Percentiles rank a stretch among this genome's conserved stretches.
Evolutionary conservation across 192 early-diverging fungal species (phyloP).

Genomic region (Coemansia sp.): DNA sequence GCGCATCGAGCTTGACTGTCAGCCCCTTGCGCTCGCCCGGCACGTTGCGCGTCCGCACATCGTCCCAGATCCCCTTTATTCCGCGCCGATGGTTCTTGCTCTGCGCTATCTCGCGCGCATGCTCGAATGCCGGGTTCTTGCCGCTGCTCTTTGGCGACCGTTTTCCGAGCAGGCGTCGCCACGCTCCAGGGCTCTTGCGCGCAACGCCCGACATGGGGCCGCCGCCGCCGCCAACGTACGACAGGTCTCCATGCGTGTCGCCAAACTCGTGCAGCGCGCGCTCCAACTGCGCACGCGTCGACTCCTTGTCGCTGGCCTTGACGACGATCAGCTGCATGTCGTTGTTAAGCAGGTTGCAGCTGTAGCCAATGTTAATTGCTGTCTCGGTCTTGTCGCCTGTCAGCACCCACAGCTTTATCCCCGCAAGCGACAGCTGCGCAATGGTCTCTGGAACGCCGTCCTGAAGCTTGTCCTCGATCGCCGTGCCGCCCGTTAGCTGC

Average conservation of each 20-base stretch:
- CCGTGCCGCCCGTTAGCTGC: slow-evolving; percentile 90
- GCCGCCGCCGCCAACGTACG: slow-evolving; percentile 39
- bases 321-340: slow-evolving; percentile 86
- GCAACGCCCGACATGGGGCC: slow-evolving; percentile 36
- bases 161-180: slow-evolving; percentile 35
- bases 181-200: slow-evolving; percentile 32
- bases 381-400: slow-evolving; percentile 98
- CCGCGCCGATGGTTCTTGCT: slow-evolving; percentile 37
- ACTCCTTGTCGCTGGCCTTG: slow-evolving; percentile 56
- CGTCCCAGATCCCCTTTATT: slow-evolving; percentile 51
- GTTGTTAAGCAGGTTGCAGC: slow-evolving; percentile 82
- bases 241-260: slow-evolving; percentile 45
- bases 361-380: slow-evolving; percentile 96
- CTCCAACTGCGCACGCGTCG: slow-evolving; percentile 65
- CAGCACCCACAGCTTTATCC: slow-evolving; percentile 95
- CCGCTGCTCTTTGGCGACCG: slow-evolving; percentile 10
- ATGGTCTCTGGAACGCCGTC: slow-evolving; percentile 97
- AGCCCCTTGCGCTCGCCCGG: slow-evolving; percentile 22
- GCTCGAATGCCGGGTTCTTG: slow-evolving; percentile 30
- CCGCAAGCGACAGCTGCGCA: slow-evolving; percentile 75
- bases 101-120: slow-evolving; percentile 30
- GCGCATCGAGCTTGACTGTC: slow-evolving; percentile 35
- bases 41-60: slow-evolving; percentile 51
- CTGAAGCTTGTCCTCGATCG: slow-evolving; percentile 97
- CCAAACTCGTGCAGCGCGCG: slow-evolving; percentile 67